Conservation (phyloP, 441 rosid genomes). For the Raphanus hybrid region DNA sequence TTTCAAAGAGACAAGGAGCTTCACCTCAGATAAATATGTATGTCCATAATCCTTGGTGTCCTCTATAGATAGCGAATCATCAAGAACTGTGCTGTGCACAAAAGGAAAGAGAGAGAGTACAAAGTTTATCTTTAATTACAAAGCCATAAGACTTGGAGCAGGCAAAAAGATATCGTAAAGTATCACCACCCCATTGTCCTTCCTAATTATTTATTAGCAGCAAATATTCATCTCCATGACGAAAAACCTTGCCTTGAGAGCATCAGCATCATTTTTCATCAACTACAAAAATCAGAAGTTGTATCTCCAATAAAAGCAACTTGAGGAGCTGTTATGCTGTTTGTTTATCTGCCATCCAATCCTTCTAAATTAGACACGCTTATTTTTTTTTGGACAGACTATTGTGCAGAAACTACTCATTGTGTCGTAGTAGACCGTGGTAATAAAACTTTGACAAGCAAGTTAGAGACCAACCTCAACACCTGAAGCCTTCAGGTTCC, state of each 20-base stretch:
- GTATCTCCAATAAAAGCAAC: constrained; percentile 96
- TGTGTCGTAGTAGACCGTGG: constrained; percentile 57
- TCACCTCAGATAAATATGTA: constrained; percentile 74
- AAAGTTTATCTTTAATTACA: constrained; percentile 15
- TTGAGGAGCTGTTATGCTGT: constrained; percentile 66
- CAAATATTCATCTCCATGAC: constrained; percentile 70
- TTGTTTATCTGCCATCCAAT: constrained; percentile 65
- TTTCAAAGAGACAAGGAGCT: constrained; percentile 3
- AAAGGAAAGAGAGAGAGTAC: constrained; percentile 10
- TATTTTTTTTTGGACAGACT: not conserved
- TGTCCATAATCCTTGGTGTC: constrained; percentile 92
- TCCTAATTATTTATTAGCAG: not conserved
- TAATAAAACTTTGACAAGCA: constrained; percentile 52
- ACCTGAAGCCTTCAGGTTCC: constrained; percentile 58
- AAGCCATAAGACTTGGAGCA: constrained; percentile 25
- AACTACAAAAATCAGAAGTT: constrained; percentile 63
- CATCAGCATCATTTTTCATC: constrained; percentile 70
- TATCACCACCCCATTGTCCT: constrained; percentile 13
- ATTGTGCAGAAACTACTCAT: not conserved
- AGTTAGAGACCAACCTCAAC: too few relatives aligned
- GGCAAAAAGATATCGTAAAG: not conserved
- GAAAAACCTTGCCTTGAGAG: constrained; percentile 76
- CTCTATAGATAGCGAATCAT: constrained; percentile 50
- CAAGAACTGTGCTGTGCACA: constrained; percentile 78
- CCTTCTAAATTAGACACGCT: constrained; percentile 15